phyloP scores from a whole-genome alignment of 805 yeast species.

The Teunomyces funiuensis region DNA sequence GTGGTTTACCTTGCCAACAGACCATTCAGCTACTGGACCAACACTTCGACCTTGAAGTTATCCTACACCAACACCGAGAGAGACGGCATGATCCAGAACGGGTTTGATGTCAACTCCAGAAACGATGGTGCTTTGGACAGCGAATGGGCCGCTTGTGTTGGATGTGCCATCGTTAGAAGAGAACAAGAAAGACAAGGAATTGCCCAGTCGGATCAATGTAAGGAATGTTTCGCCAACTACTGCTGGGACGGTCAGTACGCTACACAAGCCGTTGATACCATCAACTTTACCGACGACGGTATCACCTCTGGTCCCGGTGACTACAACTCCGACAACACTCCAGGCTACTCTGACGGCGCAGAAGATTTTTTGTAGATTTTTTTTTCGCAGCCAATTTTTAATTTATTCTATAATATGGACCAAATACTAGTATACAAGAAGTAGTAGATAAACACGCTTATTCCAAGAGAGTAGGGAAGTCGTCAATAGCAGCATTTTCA shows the following conservation, averaged over 20 bases:
- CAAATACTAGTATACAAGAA: conserved; percentile 8
- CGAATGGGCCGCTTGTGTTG: conserved; percentile 72
- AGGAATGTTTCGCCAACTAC: conserved; percentile 63
- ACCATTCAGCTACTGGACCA: conserved; percentile 63
- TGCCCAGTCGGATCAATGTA: conserved; percentile 64
- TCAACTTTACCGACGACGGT: conserved; percentile 12
- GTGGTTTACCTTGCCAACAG: conserved; percentile 76
- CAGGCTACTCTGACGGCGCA: conserved; percentile 10
- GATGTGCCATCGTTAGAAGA: conserved; percentile 80
- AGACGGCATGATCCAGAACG: conserved; percentile 63
- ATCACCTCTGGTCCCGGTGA: conserved; percentile 8
- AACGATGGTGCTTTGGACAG: conserved; percentile 63
- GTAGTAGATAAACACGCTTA: background rate
- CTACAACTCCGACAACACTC: conserved; percentile 8
- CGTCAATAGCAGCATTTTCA: conserved; percentile 70
- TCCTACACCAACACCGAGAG: conserved; percentile 58
- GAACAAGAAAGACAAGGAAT: conserved; percentile 65
- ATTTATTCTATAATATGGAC: conserved; percentile 2
- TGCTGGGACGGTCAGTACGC: conserved; percentile 66
- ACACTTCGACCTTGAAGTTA: conserved; percentile 69
- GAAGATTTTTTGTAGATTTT: background rate
- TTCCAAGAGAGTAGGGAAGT: conserved; percentile 71
- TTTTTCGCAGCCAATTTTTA: background rate
- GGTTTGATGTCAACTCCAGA: conserved; percentile 67
- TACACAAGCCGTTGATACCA: conserved; percentile 8